phyloP scores from a whole-genome alignment of 108 stramenopile genomes.

The Epipyxis sp. region DNA sequence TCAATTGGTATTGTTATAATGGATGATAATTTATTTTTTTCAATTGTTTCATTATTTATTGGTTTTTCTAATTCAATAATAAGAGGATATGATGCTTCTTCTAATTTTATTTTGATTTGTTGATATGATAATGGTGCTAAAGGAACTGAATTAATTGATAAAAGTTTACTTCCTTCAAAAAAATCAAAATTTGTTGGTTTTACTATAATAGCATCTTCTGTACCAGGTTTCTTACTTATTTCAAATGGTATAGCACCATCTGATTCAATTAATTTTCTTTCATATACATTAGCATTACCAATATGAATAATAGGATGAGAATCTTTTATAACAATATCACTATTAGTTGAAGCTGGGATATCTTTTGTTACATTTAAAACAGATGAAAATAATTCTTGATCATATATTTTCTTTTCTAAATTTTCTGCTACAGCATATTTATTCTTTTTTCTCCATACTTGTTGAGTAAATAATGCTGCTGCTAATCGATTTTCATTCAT shows the following conservation, averaged over 20 bases:
- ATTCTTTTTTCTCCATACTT: slow-evolving; percentile 40
- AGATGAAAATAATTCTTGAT: slow-evolving; percentile 40
- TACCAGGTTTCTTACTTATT: neutral
- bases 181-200: neutral
- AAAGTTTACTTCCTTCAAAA: neutral
- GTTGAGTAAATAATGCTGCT: slow-evolving; percentile 40
- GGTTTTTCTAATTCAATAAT: neutral
- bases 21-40: neutral
- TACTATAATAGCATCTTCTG: neutral
- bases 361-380: slow-evolving; percentile 7
- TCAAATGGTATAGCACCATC: slow-evolving; percentile 8
- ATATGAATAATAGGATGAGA: slow-evolving; percentile 38
- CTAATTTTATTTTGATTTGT: neutral
- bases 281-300: slow-evolving; percentile 33
- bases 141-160: neutral
- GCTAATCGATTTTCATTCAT: neutral
- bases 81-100: neutral
- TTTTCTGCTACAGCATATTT: slow-evolving; percentile 41
- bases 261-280: neutral
- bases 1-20: neutral
- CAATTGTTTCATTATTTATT: neutral
- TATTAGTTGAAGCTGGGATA: slow-evolving; percentile 27
- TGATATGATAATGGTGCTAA: neutral
- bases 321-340: slow-evolving; percentile 37
- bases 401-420: slow-evolving; percentile 38